Evolutionary conservation across 768 basidiomycete species (phyloP).

Genomic region (Mycena sanguinolenta): DNA sequence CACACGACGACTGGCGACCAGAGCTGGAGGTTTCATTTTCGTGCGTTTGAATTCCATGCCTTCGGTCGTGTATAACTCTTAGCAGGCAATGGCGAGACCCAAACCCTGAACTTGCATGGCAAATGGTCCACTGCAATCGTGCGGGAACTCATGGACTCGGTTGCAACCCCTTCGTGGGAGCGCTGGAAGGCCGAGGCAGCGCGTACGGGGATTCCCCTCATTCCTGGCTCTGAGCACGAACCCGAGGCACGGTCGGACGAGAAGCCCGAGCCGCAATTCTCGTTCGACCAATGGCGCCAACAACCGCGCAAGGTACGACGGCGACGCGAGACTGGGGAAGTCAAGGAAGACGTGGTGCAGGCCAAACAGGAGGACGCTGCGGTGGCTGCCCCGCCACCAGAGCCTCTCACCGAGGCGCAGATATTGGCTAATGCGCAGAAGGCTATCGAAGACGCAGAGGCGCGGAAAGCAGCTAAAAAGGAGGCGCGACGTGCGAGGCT

Average conservation of each 20-base stretch:
- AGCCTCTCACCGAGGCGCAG: not conserved
- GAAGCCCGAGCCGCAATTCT: conserved; percentile 17
- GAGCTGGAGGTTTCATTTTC: conserved; percentile 72
- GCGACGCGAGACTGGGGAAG: not conserved
- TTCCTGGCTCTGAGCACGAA: conserved; percentile 30
- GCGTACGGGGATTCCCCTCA: conserved; percentile 23
- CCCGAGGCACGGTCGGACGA: not conserved
- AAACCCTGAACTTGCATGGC: conserved; percentile 67
- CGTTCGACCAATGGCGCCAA: conserved; percentile 29
- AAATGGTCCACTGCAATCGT: conserved; percentile 80
- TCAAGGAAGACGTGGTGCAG: not conserved
- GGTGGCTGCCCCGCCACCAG: not conserved
- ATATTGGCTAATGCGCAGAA: not conserved
- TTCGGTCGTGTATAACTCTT: not conserved
- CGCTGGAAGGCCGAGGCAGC: conserved; percentile 35
- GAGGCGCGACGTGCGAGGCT: conserved; percentile 29
- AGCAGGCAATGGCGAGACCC: conserved; percentile 63
- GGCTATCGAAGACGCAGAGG: conserved; percentile 18
- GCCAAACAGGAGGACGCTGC: not conserved
- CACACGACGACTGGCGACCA: conserved; percentile 70
- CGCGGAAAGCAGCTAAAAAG: conserved; percentile 28
- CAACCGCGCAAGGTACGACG: conserved; percentile 19
- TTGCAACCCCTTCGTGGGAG: conserved; percentile 51
- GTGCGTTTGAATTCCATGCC: conserved; percentile 57
- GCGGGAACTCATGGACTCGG: conserved; percentile 77